phyloP scores from a whole-genome alignment of 164 flowering plant species.

The Vitis amurensis region DNA sequence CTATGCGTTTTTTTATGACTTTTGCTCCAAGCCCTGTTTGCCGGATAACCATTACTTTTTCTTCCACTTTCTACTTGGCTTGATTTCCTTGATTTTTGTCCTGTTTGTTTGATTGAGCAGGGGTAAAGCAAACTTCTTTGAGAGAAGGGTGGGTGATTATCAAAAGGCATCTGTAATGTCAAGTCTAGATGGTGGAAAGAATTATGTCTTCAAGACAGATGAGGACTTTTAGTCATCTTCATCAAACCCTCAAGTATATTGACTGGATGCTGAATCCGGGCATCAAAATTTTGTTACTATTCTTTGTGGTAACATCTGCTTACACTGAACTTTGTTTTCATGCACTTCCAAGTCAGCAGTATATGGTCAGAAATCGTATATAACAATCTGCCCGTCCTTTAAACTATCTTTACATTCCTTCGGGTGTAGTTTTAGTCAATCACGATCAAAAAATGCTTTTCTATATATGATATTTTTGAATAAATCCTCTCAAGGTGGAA shows the following conservation, averaged over 20 bases:
- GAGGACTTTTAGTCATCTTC: conserved; percentile 62
- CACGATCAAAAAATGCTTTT: neutral
- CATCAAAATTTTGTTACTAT: conserved; percentile 21
- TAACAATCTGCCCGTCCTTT: neutral
- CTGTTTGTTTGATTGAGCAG: conserved; percentile 34
- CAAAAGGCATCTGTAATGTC: conserved; percentile 92
- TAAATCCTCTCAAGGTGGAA: neutral
- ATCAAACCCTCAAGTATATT: neutral
- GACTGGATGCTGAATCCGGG: conserved; percentile 11
- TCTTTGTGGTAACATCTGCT: conserved; percentile 6
- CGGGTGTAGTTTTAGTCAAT: neutral
- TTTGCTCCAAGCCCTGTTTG: too few species aligned
- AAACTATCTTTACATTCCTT: neutral
- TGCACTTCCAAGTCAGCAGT: neutral
- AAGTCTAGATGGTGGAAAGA: conserved; percentile 47
- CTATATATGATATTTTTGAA: neutral
- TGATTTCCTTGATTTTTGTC: neutral
- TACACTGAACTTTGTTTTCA: neutral
- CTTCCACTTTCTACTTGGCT: neutral
- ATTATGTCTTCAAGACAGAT: conserved; percentile 63
- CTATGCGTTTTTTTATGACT: too few species aligned
- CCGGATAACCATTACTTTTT: too few species aligned
- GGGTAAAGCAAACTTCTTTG: conserved; percentile 90
- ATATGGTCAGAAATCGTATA: neutral
- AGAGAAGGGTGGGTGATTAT: conserved; percentile 90